These are phyloP conservation scores for Arthrobotrys iridis DNA, from an alignment of 2,329 filamentous ascomycete species.

Conservation along the genomic window DNA sequence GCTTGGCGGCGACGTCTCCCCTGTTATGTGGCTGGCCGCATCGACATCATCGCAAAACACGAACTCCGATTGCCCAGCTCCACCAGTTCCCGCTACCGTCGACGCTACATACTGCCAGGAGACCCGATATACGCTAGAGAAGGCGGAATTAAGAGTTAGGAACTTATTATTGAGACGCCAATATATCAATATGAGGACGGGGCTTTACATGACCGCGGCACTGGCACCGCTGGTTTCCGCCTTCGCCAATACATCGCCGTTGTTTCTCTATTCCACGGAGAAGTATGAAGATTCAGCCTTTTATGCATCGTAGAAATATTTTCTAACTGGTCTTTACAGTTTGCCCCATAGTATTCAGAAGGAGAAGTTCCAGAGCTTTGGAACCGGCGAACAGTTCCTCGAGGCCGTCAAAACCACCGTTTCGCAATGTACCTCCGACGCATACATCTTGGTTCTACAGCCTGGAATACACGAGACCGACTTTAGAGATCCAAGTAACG, in stretches of 20 bases:
- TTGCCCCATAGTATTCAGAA: slow-evolving; percentile 39
- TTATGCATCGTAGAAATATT: slow-evolving; percentile 24
- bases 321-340: slow-evolving; percentile 11
- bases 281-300: slow-evolving; percentile 69
- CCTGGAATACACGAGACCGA: slow-evolving; percentile 57
- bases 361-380: slow-evolving; percentile 52
- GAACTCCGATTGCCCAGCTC: slow-evolving; percentile 14
- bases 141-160: neutral
- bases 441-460: slow-evolving; percentile 57
- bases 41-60: slow-evolving; percentile 54
- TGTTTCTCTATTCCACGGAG: slow-evolving; percentile 85
- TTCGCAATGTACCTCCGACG: slow-evolving; percentile 56
- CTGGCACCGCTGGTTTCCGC: slow-evolving; percentile 63
- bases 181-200: slow-evolving; percentile 47
- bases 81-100: neutral
- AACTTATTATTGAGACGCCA: neutral
- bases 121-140: neutral
- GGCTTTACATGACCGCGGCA: slow-evolving; percentile 43
- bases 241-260: slow-evolving; percentile 87
- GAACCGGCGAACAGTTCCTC: slow-evolving; percentile 52
- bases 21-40: slow-evolving; percentile 48
- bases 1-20: slow-evolving; percentile 30
- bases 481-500: slow-evolving; percentile 52
- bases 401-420: slow-evolving; percentile 47
- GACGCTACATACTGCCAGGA: neutral